Conservation (phyloP, 1,284 basidiomycete species). For the Vanrija pseudolonga region DNA sequence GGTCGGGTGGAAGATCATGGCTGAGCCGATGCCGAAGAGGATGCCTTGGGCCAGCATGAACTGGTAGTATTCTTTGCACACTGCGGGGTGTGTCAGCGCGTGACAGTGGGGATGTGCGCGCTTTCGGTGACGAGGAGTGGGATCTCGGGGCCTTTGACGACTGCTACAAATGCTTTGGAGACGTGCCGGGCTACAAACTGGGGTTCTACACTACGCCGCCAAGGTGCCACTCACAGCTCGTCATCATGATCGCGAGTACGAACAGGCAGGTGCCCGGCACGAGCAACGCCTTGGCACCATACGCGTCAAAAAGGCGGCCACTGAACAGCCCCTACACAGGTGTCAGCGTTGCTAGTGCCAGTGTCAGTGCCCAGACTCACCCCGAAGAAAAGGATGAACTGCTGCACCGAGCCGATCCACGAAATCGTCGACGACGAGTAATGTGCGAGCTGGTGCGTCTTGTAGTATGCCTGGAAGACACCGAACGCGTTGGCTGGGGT, state of each 20-base stretch:
- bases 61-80: constrained; percentile 62
- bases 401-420: constrained; percentile 5
- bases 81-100: neutral
- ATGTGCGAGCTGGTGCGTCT: constrained; percentile 13
- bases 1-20: constrained; percentile 55
- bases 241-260: constrained; percentile 30
- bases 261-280: constrained; percentile 53
- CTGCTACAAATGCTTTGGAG: too few species aligned
- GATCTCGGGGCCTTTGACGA: too few species aligned
- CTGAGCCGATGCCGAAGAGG: constrained; percentile 32
- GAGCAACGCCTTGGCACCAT: constrained; percentile 45
- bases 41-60: constrained; percentile 25
- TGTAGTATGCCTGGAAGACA: constrained; percentile 30
- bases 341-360: neutral
- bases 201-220: too few species aligned
- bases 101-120: too few species aligned
- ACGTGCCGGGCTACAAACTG: too few species aligned
- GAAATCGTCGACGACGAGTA: constrained; percentile 1
- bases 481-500: constrained; percentile 25
- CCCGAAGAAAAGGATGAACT: constrained; percentile 7
- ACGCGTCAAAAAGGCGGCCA: constrained; percentile 22
- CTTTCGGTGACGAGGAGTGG: too few species aligned
- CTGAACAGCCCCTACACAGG: constrained; percentile 46
- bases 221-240: constrained; percentile 33
- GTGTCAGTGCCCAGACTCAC: neutral